Evolutionary conservation across 2,329 filamentous ascomycete species (phyloP).

Genomic region (Pseudogymnoascus sp.): DNA sequence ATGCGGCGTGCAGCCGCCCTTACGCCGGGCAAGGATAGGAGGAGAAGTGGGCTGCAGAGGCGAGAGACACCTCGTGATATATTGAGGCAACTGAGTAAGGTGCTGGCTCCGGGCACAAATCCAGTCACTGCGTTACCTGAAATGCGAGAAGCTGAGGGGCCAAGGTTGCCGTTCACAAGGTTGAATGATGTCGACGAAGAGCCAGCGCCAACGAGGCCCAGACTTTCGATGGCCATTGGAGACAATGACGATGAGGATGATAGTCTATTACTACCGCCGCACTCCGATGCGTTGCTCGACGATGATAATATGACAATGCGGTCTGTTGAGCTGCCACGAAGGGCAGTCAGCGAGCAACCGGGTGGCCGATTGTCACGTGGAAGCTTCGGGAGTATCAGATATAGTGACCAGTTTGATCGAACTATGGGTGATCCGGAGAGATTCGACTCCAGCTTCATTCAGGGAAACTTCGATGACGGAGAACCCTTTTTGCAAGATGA

Average conservation of each 20-base stretch:
- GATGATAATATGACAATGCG: conserved; percentile 52
- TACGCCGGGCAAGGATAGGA: conserved; percentile 51
- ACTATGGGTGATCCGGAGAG: conserved; percentile 23
- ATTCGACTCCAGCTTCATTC: conserved; percentile 25
- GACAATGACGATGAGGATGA: conserved; percentile 39
- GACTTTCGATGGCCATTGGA: conserved; percentile 48
- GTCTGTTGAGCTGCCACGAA: conserved; percentile 53
- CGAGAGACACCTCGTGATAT: conserved; percentile 49
- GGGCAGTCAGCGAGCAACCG: conserved; percentile 42
- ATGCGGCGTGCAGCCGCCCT: conserved; percentile 51
- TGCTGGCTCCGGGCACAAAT: conserved; percentile 40
- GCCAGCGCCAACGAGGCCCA: conserved; percentile 41
- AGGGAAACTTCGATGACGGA: conserved; percentile 19
- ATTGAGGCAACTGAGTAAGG: conserved; percentile 46
- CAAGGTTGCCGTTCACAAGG: conserved; percentile 16
- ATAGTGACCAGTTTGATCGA: conserved; percentile 44
- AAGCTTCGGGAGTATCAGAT: conserved; percentile 43
- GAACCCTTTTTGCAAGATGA: conserved; percentile 10
- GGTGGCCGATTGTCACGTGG: conserved; percentile 38
- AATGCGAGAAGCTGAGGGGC: conserved; percentile 13
- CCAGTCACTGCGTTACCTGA: conserved; percentile 25
- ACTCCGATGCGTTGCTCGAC: conserved; percentile 47
- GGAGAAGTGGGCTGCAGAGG: conserved; percentile 50
- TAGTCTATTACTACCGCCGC: conserved; percentile 43
- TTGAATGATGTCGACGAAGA: conserved; percentile 34